These are phyloP conservation scores for Verticillium longisporum DNA, from an alignment of 2,329 filamentous ascomycete species.

Conservation along the genomic window DNA sequence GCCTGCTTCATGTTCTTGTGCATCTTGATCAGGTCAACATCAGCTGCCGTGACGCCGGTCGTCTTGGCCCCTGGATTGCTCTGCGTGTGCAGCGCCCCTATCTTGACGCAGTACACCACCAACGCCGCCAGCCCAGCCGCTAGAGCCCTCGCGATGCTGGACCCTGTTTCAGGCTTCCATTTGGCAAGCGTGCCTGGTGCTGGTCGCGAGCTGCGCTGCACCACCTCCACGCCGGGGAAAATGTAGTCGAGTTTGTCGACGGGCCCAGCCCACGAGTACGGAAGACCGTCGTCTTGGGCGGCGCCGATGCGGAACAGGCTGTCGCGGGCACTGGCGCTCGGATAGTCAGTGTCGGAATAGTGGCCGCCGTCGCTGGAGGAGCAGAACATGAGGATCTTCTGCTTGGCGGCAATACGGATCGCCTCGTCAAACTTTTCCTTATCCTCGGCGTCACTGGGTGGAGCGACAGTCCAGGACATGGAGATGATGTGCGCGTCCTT, in stretches of 20 bases:
- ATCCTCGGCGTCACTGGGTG: slow-evolving; percentile 6
- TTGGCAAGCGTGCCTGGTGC: not conserved
- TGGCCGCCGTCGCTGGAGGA: slow-evolving; percentile 23
- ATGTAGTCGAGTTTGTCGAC: slow-evolving; percentile 19
- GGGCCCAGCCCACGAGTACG: slow-evolving; percentile 13
- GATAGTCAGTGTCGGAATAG: slow-evolving; percentile 7
- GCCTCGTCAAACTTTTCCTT: not conserved
- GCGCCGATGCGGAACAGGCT: slow-evolving; percentile 21
- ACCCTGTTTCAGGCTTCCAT: slow-evolving; percentile 9
- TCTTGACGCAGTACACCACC: slow-evolving; percentile 20
- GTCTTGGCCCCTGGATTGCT: slow-evolving; percentile 5
- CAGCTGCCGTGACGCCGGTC: slow-evolving; percentile 1
- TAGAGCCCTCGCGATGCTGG: slow-evolving; percentile 22
- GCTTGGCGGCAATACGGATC: slow-evolving; percentile 15
- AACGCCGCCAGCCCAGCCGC: slow-evolving; percentile 22
- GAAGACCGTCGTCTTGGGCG: slow-evolving; percentile 12
- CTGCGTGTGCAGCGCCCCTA: slow-evolving; percentile 5
- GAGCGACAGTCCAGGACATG: slow-evolving; percentile 28
- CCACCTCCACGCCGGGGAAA: slow-evolving; percentile 20
- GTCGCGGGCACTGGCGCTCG: slow-evolving; percentile 8
- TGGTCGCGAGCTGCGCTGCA: slow-evolving; percentile 1
- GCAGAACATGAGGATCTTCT: slow-evolving; percentile 30
- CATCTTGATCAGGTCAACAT: slow-evolving; percentile 8
- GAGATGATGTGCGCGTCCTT: slow-evolving; percentile 26
- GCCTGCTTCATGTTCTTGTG: slow-evolving; percentile 13